Evolutionary conservation across 2,329 filamentous ascomycete species (phyloP).

Genomic region (Microcyclospora tardicrescens): DNA sequence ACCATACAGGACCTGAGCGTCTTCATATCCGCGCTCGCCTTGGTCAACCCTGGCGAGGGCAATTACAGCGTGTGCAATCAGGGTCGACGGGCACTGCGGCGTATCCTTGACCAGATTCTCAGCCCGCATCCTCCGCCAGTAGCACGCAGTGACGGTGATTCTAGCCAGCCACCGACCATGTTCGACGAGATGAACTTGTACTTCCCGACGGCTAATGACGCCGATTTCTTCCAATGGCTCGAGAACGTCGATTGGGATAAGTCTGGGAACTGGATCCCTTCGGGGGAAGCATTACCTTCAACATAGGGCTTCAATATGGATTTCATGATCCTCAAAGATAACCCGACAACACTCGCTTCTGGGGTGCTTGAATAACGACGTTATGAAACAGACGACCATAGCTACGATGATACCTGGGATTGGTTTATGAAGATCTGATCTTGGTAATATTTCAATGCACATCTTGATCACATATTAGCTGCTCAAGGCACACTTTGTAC

Average conservation of each 20-base stretch:
- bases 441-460: no score
- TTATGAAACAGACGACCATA: no score
- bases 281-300: background rate
- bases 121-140: conserved; percentile 8
- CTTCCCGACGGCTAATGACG: conserved; percentile 27
- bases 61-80: conserved; percentile 31
- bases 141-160: background rate
- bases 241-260: conserved; percentile 32
- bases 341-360: no score
- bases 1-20: conserved; percentile 34
- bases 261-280: background rate
- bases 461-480: no score
- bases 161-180: conserved; percentile 1
- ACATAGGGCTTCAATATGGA: no score
- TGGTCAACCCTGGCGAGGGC: conserved; percentile 26
- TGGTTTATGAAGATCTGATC: no score
- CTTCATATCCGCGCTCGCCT: conserved; percentile 30
- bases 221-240: conserved; percentile 33
- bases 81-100: conserved; percentile 28
- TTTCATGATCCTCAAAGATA: no score
- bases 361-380: no score
- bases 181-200: conserved; percentile 22
- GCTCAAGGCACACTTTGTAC: no score
- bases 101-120: conserved; percentile 33
- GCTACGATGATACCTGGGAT: no score